Evolutionary conservation across 345 rosid genomes (phyloP).

Genomic region (Melaleuca quinquenervia): DNA sequence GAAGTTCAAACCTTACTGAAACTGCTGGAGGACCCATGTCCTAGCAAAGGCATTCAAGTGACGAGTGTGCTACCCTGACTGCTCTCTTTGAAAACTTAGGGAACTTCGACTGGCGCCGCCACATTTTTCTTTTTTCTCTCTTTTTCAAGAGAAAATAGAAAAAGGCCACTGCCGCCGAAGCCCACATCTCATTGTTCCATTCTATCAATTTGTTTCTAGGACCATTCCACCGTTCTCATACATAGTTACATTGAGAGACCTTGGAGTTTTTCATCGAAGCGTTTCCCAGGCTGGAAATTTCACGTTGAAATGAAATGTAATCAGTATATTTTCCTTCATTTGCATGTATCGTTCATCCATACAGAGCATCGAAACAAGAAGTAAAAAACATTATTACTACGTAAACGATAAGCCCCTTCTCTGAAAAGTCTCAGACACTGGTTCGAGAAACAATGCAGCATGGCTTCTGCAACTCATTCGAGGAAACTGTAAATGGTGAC

Average conservation of each 20-base stretch:
- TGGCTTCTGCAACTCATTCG: not conserved
- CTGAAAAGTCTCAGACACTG: not conserved
- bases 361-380: not conserved
- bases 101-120: not conserved
- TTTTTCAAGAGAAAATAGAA: not conserved
- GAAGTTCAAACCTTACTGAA: slow-evolving; percentile 79
- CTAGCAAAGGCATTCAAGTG: not conserved
- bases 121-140: not conserved
- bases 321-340: not conserved
- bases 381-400: not conserved
- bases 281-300: not conserved
- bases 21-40: not conserved
- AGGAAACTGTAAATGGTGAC: not conserved
- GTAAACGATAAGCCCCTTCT: not conserved
- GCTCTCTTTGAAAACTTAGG: not conserved
- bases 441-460: not conserved
- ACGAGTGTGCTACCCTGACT: not conserved
- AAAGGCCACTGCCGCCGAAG: not conserved
- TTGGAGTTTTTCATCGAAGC: not conserved
- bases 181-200: not conserved
- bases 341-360: not conserved
- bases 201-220: not conserved
- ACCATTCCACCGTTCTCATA: not conserved
- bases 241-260: not conserved
- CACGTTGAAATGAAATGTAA: not conserved